phyloP scores from a whole-genome alignment of 2,329 filamentous ascomycete genomes.

The Botrytis aclada region DNA sequence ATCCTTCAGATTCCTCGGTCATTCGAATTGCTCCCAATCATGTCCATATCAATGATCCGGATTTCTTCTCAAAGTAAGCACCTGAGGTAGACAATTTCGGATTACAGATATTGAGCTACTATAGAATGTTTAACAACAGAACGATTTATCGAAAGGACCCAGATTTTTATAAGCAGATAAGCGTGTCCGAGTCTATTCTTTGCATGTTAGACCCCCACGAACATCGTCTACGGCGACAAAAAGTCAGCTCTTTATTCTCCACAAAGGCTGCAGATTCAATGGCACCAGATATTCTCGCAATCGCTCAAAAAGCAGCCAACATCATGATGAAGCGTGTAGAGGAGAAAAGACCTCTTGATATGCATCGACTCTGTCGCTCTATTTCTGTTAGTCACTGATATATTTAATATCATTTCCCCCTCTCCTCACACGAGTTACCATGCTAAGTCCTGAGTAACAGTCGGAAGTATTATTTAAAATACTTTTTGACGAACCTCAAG shows the following conservation, averaged over 20 bases:
- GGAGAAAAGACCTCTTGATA: background rate
- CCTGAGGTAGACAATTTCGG: background rate
- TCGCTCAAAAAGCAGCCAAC: background rate
- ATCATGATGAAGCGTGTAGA: background rate
- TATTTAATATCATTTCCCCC: too few species aligned
- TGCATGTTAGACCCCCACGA: background rate
- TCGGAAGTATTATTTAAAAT: background rate
- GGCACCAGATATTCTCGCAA: background rate
- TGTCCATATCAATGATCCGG: slow-evolving; percentile 4
- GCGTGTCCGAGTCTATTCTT: background rate
- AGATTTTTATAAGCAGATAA: background rate
- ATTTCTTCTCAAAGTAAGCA: background rate
- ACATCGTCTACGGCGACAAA: slow-evolving; percentile 1
- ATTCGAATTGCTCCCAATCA: background rate
- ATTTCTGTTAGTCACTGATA: background rate
- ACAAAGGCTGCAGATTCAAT: background rate
- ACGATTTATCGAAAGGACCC: background rate
- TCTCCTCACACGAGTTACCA: background rate
- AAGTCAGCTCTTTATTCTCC: slow-evolving; percentile 1
- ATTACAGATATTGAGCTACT: background rate
- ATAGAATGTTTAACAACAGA: background rate
- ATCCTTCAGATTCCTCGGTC: slow-evolving; percentile 1
- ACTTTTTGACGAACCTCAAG: background rate
- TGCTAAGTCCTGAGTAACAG: background rate
- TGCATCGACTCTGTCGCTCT: background rate